Base-by-base conservation (phyloP, 805 yeast genomes). In the Jamesozyma lodderae region DNA sequence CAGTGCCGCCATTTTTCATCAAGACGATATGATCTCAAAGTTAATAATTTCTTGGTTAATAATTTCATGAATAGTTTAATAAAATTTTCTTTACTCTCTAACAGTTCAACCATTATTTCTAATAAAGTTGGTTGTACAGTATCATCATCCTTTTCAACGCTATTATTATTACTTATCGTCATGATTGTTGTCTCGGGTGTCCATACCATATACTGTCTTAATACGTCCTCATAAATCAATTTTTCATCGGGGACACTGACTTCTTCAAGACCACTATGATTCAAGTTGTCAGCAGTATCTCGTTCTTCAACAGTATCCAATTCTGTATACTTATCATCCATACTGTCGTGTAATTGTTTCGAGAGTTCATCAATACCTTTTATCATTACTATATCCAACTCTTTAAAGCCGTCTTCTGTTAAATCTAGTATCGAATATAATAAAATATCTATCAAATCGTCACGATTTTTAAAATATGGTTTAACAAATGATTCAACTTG, bases 401-500 rank as follows among this genome's bases (percentile, higher is more conserved):
- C 47, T 9, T 39, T 27, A 5, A 49, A 36, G 31, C 51, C 55
- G 10, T 44, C 37, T 14, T 34, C 36, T n/a, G 41, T 47, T 16
- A 59, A 41, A 37, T 73, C 72, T 23, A 92, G 63, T 36, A 88
- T 59, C 0, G 95, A 94, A 46, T 73, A 65, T 0, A 90, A 87
- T 13, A 90, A 63, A 33, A 73, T 74, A 15, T 69, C 64, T 15
- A 85, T 74, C 0, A 92, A 73, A 55, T 92, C 96, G 0, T 72
- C 70, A 40, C 39, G 33, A 10, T 79, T 77, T 51, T 75, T 76
- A 35, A 92, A 64, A 59, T 81, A 81, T 18, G 72, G 60, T 36
- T 94, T 63, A 3, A 88, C 81, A 2, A 92, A 92, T 24, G 86
- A 60, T 1, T 84, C 76, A 0, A 84, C 88, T 35, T 76, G 75